Evolutionary conservation across 1,284 basidiomycete species (phyloP).

Genomic region (Rhodofomes roseus): DNA sequence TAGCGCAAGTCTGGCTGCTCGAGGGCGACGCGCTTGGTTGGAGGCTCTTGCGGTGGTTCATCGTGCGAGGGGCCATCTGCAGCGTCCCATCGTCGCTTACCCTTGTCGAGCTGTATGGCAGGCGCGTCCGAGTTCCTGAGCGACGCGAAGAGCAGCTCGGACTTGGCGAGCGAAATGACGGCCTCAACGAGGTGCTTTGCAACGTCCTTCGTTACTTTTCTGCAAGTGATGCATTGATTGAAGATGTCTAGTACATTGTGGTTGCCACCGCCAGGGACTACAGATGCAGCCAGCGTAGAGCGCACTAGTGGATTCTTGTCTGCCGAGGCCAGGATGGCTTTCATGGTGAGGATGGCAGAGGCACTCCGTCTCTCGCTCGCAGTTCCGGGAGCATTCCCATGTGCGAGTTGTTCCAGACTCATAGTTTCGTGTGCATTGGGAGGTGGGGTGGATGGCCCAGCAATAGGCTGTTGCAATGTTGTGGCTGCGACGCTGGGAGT

Average conservation of each 20-base stretch:
- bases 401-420: neutral
- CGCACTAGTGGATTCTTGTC: slow-evolving; percentile 53
- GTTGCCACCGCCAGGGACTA: slow-evolving; percentile 43
- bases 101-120: slow-evolving; percentile 53
- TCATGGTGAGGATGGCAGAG: slow-evolving; percentile 57
- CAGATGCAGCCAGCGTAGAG: slow-evolving; percentile 44
- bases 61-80: slow-evolving; percentile 38
- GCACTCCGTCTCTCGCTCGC: slow-evolving; percentile 42
- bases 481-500: neutral
- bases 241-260: slow-evolving; percentile 54
- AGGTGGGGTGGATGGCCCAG: neutral
- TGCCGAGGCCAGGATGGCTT: slow-evolving; percentile 52
- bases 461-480: neutral
- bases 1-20: slow-evolving; percentile 37
- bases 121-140: slow-evolving; percentile 58
- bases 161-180: slow-evolving; percentile 59
- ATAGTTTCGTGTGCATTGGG: neutral
- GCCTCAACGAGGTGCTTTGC: slow-evolving; percentile 55
- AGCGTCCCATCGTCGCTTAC: slow-evolving; percentile 66
- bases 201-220: slow-evolving; percentile 45
- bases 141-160: slow-evolving; percentile 58
- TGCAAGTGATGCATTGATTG: slow-evolving; percentile 41
- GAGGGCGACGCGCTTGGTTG: slow-evolving; percentile 41
- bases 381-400: neutral
- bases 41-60: slow-evolving; percentile 20